These are phyloP conservation scores for Rhynchosporium agropyri DNA, from an alignment of 2,329 filamentous ascomycete genomes.

Conservation along the genomic window DNA sequence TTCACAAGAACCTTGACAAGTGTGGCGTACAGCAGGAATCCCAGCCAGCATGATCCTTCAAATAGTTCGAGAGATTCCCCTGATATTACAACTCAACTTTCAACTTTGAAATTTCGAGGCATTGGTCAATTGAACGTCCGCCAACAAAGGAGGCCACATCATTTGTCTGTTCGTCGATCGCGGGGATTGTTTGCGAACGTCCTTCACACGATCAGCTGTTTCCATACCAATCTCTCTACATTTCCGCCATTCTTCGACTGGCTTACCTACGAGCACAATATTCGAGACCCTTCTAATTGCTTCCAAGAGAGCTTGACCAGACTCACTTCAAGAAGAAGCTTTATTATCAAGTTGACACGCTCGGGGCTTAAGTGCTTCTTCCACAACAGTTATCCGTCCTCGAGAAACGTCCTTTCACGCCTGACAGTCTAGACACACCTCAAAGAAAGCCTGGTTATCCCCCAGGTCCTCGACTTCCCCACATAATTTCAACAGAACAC, in stretches of 20 bases:
- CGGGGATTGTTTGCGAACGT: constrained; percentile 15
- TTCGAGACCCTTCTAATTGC: constrained; percentile 26
- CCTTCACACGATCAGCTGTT: constrained; percentile 35
- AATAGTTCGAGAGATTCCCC: constrained; percentile 7
- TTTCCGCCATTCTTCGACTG: neutral
- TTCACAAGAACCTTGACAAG: constrained; percentile 17
- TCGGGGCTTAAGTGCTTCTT: neutral
- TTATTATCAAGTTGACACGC: neutral
- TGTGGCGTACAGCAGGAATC: constrained; percentile 13
- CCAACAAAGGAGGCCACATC: constrained; percentile 16
- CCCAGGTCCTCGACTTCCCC: neutral
- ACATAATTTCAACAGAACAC: constrained; percentile 7
- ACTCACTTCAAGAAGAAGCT: neutral
- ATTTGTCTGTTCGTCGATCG: constrained; percentile 5
- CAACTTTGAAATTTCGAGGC: constrained; percentile 11
- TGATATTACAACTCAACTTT: neutral
- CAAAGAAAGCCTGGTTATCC: neutral
- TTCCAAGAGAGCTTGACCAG: constrained; percentile 10
- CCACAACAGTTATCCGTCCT: neutral
- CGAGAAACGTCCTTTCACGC: constrained; percentile 6
- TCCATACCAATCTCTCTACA: neutral
- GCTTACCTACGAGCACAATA: constrained; percentile 2
- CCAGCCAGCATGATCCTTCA: constrained; percentile 18
- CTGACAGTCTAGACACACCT: neutral
- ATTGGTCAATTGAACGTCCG: constrained; percentile 31